Conservation (phyloP, 768 basidiomycete genomes). For the Amanita rubescens region DNA sequence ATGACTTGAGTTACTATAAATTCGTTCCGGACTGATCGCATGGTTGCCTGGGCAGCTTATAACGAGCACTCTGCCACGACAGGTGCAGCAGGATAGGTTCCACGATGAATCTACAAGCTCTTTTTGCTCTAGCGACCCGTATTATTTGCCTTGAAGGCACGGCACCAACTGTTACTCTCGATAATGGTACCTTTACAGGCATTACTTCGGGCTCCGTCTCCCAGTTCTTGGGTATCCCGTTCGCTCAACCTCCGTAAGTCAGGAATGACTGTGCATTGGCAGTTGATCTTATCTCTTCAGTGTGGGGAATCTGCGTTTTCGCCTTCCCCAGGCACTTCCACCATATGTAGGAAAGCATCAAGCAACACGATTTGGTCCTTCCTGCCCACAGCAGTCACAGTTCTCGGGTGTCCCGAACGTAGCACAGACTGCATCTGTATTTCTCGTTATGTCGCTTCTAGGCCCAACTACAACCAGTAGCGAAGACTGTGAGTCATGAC, state of each 20-base stretch:
- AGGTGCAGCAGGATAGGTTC: too few relatives aligned
- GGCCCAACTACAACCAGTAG: neutral
- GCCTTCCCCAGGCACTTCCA: conserved; percentile 21
- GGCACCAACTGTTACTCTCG: conserved; percentile 19
- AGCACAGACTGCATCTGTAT: too few relatives aligned
- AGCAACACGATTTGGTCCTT: conserved; percentile 28
- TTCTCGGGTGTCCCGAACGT: too few relatives aligned
- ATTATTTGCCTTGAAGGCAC: neutral
- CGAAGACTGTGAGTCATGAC: conserved; percentile 20
- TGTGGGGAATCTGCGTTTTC: conserved; percentile 28
- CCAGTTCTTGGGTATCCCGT: conserved; percentile 32
- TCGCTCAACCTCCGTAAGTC: conserved; percentile 30
- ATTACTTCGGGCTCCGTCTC: conserved; percentile 13
- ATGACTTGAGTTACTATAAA: too few relatives aligned
- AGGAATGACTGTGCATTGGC: neutral
- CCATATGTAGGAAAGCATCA: conserved; percentile 24
- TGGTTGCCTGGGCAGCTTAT: too few relatives aligned
- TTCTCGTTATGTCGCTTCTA: too few relatives aligned
- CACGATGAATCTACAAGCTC: neutral
- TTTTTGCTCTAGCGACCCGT: neutral
- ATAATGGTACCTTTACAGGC: conserved; percentile 25
- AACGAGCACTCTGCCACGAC: too few relatives aligned
- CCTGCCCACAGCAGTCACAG: conserved; percentile 29
- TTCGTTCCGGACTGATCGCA: too few relatives aligned
- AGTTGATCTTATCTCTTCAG: conserved; percentile 11